Base-by-base conservation (phyloP, 2,329 filamentous ascomycete genomes). In the Cercospora zeina region DNA sequence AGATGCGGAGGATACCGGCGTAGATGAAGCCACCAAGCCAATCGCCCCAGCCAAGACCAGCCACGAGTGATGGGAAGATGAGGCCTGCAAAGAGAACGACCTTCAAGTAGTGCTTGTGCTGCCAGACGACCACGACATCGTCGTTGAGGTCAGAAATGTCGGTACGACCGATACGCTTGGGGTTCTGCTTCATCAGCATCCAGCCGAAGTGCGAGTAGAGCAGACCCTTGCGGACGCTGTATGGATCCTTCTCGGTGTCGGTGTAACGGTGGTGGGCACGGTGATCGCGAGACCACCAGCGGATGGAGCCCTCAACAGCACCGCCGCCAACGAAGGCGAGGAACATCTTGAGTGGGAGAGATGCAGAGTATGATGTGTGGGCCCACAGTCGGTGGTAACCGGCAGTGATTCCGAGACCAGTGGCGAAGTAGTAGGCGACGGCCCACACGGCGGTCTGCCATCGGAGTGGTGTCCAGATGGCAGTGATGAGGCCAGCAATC, bases 101-200 rank as follows among this genome's bases (percentile, higher is more conserved):
- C 83, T 90, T 91, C 77, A 95, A 82, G 80, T 91, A 96, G 82
- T 96, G 84, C 75, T 86, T 87, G 82, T 96, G 91, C 79, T 96
- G 91, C 88, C 88, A 95, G 70, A 93, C 85, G 47, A 96, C 91
- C 63, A 96, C 85, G 54, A 88, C 82, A 73, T 95, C 90, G 76
- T 93, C 89, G 80, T 95, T 95, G 69, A 96, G 81, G 73, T 96
- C 91, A 71, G 89, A 88, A 73, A 96, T 95, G 71, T 96, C 91
- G 77, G 90, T 93, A 65, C 91, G 89, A 72, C 91, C 91, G 72
- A 91, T 90, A 66, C 89, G 85, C 84, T 93, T 93, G 68, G 90
- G 90, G 81, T 96, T 93, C 81, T 96, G 91, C 83, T 93, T 93
- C 84, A 96, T 87, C 73, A 96, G 79, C 90, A 96, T 95, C 91